Conservation (phyloP, 148 eudicot genomes). For the Amaranthus cruentus region DNA sequence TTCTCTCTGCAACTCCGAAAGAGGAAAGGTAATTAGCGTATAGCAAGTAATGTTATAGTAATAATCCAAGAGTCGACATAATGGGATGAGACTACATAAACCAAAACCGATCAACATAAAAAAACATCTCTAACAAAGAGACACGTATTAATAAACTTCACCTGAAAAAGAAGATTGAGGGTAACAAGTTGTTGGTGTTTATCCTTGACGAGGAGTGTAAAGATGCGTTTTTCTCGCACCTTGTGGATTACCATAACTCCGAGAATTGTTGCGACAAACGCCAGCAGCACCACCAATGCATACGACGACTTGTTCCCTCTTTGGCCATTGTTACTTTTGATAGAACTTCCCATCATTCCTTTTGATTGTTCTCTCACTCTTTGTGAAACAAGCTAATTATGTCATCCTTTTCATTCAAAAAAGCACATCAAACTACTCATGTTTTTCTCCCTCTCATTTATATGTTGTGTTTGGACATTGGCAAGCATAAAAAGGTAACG, state of each 20-base stretch:
- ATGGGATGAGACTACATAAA: too few species aligned
- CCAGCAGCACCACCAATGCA: constrained; percentile 46
- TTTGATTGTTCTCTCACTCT: constrained; percentile 13
- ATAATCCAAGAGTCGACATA: not conserved
- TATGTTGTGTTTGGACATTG: constrained; percentile 2
- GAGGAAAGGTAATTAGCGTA: not conserved
- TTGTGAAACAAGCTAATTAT: not conserved
- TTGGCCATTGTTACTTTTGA: constrained; percentile 13
- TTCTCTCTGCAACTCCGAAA: constrained; percentile 48
- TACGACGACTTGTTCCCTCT: constrained; percentile 45
- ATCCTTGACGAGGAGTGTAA: constrained; percentile 44
- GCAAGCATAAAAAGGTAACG: constrained; percentile 10
- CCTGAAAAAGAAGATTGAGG: constrained; percentile 73
- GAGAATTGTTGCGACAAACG: constrained; percentile 52
- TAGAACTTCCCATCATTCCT: constrained; percentile 24
- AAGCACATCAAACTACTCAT: constrained; percentile 38
- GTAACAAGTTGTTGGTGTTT: constrained; percentile 61
- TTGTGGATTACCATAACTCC: constrained; percentile 72
- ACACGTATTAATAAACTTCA: constrained; percentile 8
- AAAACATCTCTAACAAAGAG: not conserved
- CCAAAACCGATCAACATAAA: too few species aligned
- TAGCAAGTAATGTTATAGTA: too few species aligned
- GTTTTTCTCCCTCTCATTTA: constrained; percentile 10
- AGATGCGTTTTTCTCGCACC: constrained; percentile 53
- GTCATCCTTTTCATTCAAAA: constrained; percentile 38